Percentiles rank a stretch among this genome's conserved stretches.
Conservation (phyloP, 345 rosid species). For the Theobroma cacao region DNA sequence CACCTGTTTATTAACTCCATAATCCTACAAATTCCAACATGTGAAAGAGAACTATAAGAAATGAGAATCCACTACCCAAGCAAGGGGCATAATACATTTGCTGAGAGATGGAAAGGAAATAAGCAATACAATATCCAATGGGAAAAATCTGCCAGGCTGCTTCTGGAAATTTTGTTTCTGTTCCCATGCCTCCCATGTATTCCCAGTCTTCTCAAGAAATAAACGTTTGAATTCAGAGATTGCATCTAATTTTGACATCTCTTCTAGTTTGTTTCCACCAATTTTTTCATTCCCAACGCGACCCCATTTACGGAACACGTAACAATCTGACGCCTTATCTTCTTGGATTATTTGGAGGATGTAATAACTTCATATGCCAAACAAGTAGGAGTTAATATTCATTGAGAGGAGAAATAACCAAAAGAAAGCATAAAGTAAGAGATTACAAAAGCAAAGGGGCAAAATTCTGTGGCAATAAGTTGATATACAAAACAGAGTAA, state of each 20-base stretch:
- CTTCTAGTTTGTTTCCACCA: slow-evolving; percentile 76
- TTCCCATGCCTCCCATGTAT: slow-evolving; percentile 93
- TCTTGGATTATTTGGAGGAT: slow-evolving; percentile 92
- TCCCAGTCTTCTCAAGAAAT: slow-evolving; percentile 92
- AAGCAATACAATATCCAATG: slow-evolving; percentile 75
- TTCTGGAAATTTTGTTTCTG: slow-evolving; percentile 68
- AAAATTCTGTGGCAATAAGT: neutral
- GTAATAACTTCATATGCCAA: slow-evolving; percentile 58
- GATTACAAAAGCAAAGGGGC: neutral
- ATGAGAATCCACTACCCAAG: neutral
- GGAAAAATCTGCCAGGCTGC: slow-evolving; percentile 85
- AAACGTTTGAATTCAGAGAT: slow-evolving; percentile 58
- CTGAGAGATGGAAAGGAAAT: slow-evolving; percentile 11
- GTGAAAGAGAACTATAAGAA: neutral
- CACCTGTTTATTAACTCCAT: slow-evolving; percentile 69
- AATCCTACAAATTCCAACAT: slow-evolving; percentile 50
- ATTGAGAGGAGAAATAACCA: neutral
- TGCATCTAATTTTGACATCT: slow-evolving; percentile 79
- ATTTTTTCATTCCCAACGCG: slow-evolving; percentile 87
- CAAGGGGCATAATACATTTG: neutral
- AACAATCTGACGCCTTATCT: slow-evolving; percentile 76
- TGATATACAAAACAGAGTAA: neutral
- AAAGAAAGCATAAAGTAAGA: neutral
- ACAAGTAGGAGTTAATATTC: slow-evolving; percentile 24
- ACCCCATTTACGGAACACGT: slow-evolving; percentile 94